Percentiles rank a stretch among this genome's conserved stretches.
Conservation (phyloP, 1,139 yeast genomes). For the Kodamaea alishanica region DNA sequence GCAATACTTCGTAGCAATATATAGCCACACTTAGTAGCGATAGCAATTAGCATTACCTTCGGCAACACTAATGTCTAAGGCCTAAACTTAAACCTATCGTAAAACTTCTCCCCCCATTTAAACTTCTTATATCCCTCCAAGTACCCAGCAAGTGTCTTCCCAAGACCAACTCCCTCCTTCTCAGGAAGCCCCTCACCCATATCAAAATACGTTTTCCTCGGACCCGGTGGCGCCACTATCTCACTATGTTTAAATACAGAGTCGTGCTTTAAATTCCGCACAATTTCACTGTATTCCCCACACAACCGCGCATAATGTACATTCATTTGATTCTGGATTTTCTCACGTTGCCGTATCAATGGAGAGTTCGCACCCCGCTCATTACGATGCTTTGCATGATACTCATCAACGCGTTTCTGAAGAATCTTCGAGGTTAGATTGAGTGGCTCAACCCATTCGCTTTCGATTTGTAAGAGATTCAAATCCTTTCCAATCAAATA, state of each 20-base stretch:
- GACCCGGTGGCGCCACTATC: conserved; percentile 18
- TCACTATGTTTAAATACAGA: conserved; percentile 35
- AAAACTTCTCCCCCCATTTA: conserved; percentile 31
- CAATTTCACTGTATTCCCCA: conserved; percentile 15
- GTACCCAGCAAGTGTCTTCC: conserved; percentile 33
- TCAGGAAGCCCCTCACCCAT: conserved; percentile 21
- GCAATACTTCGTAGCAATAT: too few relatives aligned
- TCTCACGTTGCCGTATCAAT: conserved; percentile 15
- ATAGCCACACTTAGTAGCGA: too few relatives aligned
- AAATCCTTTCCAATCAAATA: conserved; percentile 13
- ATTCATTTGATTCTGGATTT: conserved; percentile 25
- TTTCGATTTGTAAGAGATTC: conserved; percentile 1
- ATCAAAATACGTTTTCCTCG: conserved; percentile 3
- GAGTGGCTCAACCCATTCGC: conserved; percentile 26
- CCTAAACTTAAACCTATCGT: conserved; percentile 20
- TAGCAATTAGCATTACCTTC: too few relatives aligned
- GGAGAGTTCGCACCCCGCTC: conserved; percentile 14
- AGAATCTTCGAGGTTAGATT: conserved; percentile 19
- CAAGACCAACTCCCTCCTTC: conserved; percentile 28
- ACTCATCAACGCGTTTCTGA: conserved; percentile 12
- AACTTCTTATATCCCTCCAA: conserved; percentile 23
- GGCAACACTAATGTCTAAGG: too few relatives aligned
- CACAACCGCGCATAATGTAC: conserved; percentile 21
- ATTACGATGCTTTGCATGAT: conserved; percentile 17
- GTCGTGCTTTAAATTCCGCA: conserved; percentile 16